Percentiles rank a stretch among this genome's conserved stretches.
These are phyloP conservation scores for Sphenostylis stenocarpa DNA, from an alignment of 306 rosid species.

Conservation along the genomic window DNA sequence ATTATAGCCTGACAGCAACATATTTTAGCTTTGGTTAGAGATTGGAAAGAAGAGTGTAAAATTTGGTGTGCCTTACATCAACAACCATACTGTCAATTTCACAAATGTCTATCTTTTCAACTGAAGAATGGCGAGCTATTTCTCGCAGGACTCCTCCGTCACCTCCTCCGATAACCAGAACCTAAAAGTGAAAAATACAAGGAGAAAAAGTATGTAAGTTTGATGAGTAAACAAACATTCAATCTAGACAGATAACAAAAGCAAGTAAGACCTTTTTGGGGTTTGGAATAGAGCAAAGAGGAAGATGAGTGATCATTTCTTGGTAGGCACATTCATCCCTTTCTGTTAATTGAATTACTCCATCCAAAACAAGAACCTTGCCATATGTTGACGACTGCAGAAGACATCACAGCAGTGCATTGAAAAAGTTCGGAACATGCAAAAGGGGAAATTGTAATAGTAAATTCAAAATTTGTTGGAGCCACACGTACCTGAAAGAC, in stretches of 20 bases:
- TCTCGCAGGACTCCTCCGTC: constrained; percentile 98
- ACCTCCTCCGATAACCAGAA: constrained; percentile 98
- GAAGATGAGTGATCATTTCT: constrained; percentile 98
- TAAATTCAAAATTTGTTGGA: constrained; percentile 5
- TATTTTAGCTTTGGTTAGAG: constrained; percentile 8
- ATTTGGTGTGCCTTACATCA: constrained; percentile 45
- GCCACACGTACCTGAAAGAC: constrained; percentile 74
- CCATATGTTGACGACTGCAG: constrained; percentile 96
- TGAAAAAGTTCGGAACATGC: constrained; percentile 2
- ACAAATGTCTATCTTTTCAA: constrained; percentile 89
- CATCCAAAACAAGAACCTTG: constrained; percentile 94
- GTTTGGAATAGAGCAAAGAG: constrained; percentile 90
- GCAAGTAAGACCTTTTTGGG: constrained; percentile 71
- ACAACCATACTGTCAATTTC: constrained; percentile 99
- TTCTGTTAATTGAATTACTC: constrained; percentile 97
- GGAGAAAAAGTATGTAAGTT: constrained; percentile 17
- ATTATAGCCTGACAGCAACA: constrained; percentile 11
- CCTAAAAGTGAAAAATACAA: constrained; percentile 43
- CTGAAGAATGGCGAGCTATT: constrained; percentile 85
- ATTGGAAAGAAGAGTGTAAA: constrained; percentile 20
- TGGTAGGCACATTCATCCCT: constrained; percentile 99
- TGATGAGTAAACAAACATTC: not conserved
- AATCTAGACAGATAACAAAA: constrained; percentile 4
- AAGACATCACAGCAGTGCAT: constrained; percentile 21
- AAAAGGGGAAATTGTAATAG: not conserved